Base-by-base conservation (phyloP, 768 basidiomycete species). In the Lactarius vividus region DNA sequence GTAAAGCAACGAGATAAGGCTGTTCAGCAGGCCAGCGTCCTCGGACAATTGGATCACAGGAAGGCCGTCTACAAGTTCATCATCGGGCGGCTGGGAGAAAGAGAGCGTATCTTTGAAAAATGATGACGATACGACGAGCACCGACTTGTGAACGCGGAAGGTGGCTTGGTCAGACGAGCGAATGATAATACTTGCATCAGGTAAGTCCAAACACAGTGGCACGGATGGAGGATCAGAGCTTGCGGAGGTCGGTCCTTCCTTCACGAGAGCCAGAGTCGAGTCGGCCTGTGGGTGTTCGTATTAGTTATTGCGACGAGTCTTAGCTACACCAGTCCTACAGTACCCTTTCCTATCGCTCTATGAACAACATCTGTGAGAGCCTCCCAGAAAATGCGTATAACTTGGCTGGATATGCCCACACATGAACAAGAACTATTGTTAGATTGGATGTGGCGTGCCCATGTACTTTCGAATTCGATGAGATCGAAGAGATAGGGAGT, bases 401-500 rank as follows among this genome's bases (percentile, higher is more conserved):
- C 2, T n/a, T 39, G 7, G 15, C 6, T 26, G 7, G 57, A 33
- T 23, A 39, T 15, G 9, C 26, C 35, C 9, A n/a, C 60, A 37
- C 60, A 61, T 18, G 33, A 7, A 57, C 55, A 63, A 7, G 18
- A 35, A 29, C 6, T 23, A 9, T n/a, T 0, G 18, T 20, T 4
- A 15, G 0, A 0, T 11, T 23, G 23, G 46, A 35, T 42, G 31
- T 63, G 62, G 44, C 26, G 55, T 1, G 33, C 42, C 62, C 42
- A 37, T 0, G 42, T 15, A 15, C 44, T n/a, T 23, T 63, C 56
- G 49, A 63, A 63, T 26, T 39, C 54, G 9, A 54, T 63, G 35
- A 39, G n/a, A 23, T 44, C 26, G 33, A 49, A 31, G 53, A 7
- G 8, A 29, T 44, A 23, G 4, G 44, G 59, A 8, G 33, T 13